A percentile compares a stretch with the other conserved stretches of the same genome.
These are phyloP conservation scores for Dryas octopetala DNA, from an alignment of 306 rosid genomes.

Conservation along the genomic window DNA sequence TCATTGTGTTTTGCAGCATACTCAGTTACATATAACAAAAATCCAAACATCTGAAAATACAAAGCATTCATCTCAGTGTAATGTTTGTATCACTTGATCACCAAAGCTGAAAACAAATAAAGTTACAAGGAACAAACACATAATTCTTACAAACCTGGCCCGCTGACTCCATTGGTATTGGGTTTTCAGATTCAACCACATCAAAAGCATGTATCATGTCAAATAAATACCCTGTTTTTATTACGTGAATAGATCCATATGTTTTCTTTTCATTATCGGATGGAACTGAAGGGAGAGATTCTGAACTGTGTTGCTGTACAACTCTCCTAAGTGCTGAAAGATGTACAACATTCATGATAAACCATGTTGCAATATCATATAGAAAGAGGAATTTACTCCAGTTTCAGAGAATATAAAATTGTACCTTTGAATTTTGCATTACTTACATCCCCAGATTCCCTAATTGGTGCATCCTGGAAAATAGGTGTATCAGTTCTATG, in stretches of 20 bases:
- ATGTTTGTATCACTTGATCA: neutral
- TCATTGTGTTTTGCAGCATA: conserved; percentile 44
- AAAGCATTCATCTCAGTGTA: conserved; percentile 28
- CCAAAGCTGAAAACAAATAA: neutral
- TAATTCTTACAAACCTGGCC: conserved; percentile 64
- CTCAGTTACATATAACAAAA: conserved; percentile 61
- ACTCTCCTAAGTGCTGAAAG: conserved; percentile 78
- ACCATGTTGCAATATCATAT: conserved; percentile 26
- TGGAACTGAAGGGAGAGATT: conserved; percentile 63
- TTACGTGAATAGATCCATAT: conserved; percentile 67
- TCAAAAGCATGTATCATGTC: conserved; percentile 49
- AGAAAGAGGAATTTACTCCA: neutral
- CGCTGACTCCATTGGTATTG: conserved; percentile 74
- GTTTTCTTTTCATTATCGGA: conserved; percentile 53
- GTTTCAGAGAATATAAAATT: neutral
- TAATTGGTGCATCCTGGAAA: conserved; percentile 91
- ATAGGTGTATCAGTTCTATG: conserved; percentile 23
- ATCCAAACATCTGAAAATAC: conserved; percentile 75
- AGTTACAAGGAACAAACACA: conserved; percentile 3
- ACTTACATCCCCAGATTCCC: conserved; percentile 83
- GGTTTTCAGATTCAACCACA: conserved; percentile 57
- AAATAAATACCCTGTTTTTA: conserved; percentile 48
- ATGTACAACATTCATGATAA: conserved; percentile 27
- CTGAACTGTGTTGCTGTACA: conserved; percentile 52
- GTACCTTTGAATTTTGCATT: conserved; percentile 77